Conservation (phyloP, 805 yeast genomes). For the Suhomyces canberraensis region DNA sequence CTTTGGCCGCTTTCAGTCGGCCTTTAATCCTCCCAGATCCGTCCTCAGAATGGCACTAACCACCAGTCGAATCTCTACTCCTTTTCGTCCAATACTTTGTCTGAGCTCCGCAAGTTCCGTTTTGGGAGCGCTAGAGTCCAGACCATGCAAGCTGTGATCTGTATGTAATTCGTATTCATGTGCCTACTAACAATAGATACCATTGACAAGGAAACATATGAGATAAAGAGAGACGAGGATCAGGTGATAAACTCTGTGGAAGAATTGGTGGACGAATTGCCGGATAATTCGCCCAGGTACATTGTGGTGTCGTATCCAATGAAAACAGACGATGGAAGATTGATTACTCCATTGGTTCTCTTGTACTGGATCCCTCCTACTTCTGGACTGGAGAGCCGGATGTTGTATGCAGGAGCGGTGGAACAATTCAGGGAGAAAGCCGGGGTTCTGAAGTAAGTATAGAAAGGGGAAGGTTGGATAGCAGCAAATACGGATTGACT, state of each 20-base stretch:
- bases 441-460: slow-evolving; percentile 60
- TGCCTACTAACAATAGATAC: slow-evolving; percentile 29
- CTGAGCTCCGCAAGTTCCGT: slow-evolving; percentile 66
- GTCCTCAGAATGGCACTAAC: no score
- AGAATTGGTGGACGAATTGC: slow-evolving; percentile 70
- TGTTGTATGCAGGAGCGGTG: slow-evolving; percentile 89
- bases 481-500: no score
- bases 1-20: no score
- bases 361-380: slow-evolving; percentile 89
- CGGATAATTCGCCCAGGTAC: slow-evolving; percentile 78
- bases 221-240: slow-evolving; percentile 45
- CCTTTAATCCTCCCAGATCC: no score
- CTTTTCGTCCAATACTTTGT: slow-evolving; percentile 58
- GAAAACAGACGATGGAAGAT: slow-evolving; percentile 66
- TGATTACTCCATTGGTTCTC: slow-evolving; percentile 69
- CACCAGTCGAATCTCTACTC: slow-evolving; percentile 48
- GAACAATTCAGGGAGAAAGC: slow-evolving; percentile 75
- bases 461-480: background rate
- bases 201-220: slow-evolving; percentile 55
- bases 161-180: slow-evolving; percentile 29
- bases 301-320: slow-evolving; percentile 75
- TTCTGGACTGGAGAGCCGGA: slow-evolving; percentile 73
- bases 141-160: slow-evolving; percentile 58
- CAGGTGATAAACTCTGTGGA: slow-evolving; percentile 51
- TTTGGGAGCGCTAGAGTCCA: slow-evolving; percentile 65